Evolutionary conservation across 768 basidiomycete species (phyloP).

Genomic region (Rhizopogon salebrosus): DNA sequence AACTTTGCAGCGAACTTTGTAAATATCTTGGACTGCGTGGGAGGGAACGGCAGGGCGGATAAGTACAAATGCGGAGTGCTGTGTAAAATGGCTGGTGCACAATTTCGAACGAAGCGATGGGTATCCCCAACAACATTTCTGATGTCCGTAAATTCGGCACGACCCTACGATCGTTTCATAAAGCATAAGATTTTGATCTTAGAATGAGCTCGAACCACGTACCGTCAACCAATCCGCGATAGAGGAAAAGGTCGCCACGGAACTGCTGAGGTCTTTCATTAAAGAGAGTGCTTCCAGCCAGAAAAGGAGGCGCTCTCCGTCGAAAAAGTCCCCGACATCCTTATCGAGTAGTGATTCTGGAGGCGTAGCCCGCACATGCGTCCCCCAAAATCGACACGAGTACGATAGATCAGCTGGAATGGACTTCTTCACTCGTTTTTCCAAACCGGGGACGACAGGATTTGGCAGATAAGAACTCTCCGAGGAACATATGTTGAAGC

Average conservation of each 20-base stretch:
- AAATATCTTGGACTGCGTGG: conserved; percentile 14
- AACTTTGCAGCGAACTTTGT: conserved; percentile 11
- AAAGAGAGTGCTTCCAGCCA: conserved; percentile 32
- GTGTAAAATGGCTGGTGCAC: conserved; percentile 7
- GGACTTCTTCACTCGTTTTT: conserved; percentile 5
- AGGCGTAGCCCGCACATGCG: conserved; percentile 16
- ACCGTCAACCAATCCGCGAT: not conserved
- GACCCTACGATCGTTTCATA: not conserved
- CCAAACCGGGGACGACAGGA: conserved; percentile 11
- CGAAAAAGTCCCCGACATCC: conserved; percentile 16
- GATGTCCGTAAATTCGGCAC: not conserved
- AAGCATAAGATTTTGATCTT: not conserved
- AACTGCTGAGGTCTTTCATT: conserved; percentile 6
- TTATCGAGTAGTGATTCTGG: not conserved
- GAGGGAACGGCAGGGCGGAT: conserved; percentile 19
- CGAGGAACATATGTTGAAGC: conserved; percentile 29
- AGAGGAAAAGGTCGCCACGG: not conserved
- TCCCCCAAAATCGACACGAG: conserved; percentile 26
- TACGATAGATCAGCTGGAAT: conserved; percentile 25
- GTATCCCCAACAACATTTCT: conserved; percentile 1
- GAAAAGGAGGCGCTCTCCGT: conserved; percentile 18
- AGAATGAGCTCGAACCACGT: not conserved
- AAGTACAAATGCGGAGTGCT: conserved; percentile 21
- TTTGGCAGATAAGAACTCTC: conserved; percentile 23
- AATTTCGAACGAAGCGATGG: conserved; percentile 7